Percentiles rank a stretch among this genome's conserved stretches.
Evolutionary conservation across 2,329 filamentous ascomycete genomes (phyloP).

Genomic region (Aspergillus fructus): DNA sequence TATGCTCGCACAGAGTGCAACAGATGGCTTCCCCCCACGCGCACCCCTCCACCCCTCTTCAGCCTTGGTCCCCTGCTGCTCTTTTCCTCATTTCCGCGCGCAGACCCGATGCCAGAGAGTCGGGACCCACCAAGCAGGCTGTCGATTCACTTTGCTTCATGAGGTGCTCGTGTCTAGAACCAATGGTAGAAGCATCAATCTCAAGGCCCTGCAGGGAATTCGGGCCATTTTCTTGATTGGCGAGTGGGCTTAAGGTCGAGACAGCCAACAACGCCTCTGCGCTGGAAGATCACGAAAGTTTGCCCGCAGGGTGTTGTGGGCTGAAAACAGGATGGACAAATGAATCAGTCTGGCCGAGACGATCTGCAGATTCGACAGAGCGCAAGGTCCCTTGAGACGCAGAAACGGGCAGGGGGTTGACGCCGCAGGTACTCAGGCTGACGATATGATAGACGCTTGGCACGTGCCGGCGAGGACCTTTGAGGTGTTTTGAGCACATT

Average conservation of each 20-base stretch:
- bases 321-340: background rate
- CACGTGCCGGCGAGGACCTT: background rate
- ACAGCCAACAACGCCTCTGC: background rate
- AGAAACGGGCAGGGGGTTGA: background rate
- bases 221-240: background rate
- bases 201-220: background rate
- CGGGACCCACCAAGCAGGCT: background rate
- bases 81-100: background rate
- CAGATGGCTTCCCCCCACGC: background rate
- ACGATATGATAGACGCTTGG: background rate
- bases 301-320: background rate
- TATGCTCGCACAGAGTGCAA: background rate
- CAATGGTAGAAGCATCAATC: background rate
- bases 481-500: constrained; percentile 1
- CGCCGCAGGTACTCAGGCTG: background rate
- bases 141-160: no score
- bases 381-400: background rate
- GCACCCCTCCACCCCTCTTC: background rate
- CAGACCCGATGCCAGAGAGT: background rate
- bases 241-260: background rate
- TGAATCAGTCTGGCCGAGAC: background rate
- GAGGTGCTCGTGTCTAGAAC: no score
- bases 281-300: background rate
- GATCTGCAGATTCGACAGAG: background rate
- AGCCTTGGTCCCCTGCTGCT: background rate